A percentile compares a stretch with the other conserved stretches of the same genome.
phyloP scores from a whole-genome alignment of 352 stramenopile genomes.

The Phytopythium helicoides region DNA sequence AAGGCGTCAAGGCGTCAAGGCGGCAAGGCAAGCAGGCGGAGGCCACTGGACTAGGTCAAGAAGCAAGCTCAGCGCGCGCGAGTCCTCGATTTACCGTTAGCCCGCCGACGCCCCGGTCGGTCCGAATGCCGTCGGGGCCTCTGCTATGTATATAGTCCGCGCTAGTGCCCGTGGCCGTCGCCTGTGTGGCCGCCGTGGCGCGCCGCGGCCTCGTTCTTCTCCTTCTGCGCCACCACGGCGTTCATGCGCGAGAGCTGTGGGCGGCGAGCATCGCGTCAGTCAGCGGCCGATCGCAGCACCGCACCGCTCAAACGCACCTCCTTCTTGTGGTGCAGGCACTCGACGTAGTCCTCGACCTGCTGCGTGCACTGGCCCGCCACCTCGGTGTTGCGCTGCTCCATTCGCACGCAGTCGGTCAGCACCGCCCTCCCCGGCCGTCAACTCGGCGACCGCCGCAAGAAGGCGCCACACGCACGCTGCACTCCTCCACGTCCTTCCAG shows the following conservation, averaged over 20 bases:
- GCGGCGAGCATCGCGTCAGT: constrained; percentile 3
- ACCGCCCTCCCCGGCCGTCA: constrained; percentile 20
- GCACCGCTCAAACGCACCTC: constrained; percentile 54
- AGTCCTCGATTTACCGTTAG: too few relatives aligned
- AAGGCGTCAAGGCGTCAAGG: too few relatives aligned
- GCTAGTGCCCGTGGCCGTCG: constrained; percentile 26
- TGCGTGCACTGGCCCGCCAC: constrained; percentile 75
- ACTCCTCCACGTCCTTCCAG: constrained; percentile 93
- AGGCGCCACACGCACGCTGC: constrained; percentile 81
- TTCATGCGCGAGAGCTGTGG: constrained; percentile 82
- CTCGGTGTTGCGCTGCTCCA: constrained; percentile 83
- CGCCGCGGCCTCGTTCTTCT: constrained; percentile 62
- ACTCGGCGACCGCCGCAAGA: too few relatives aligned
- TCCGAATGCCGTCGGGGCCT: too few relatives aligned
- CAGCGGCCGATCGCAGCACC: too few relatives aligned
- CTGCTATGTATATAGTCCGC: not conserved
- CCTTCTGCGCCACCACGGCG: constrained; percentile 74
- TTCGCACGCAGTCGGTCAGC: not conserved
- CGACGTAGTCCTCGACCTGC: constrained; percentile 93
- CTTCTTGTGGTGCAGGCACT: constrained; percentile 95
- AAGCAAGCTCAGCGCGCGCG: too few relatives aligned
- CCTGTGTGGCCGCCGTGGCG: constrained; percentile 20
- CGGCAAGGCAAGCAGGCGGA: too few relatives aligned
- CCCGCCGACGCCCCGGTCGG: too few relatives aligned
- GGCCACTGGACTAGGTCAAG: too few relatives aligned